A percentile compares a stretch with the other conserved stretches of the same genome.
Evolutionary conservation across 192 early-diverging fungal genomes (phyloP).

Genomic region (Coemansia reversa): DNA sequence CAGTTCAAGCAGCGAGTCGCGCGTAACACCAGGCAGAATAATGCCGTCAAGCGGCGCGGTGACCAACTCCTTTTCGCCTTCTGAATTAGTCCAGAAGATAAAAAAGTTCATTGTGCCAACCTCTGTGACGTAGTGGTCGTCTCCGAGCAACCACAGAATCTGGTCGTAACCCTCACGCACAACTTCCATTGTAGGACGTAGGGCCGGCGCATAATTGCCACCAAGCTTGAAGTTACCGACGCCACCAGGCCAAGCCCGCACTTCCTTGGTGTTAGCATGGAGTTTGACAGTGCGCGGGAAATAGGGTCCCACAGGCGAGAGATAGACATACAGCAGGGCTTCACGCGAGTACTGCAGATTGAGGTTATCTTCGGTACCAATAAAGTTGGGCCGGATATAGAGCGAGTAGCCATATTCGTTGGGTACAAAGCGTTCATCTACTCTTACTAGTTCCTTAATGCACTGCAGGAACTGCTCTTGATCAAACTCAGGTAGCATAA

Average conservation of each 20-base stretch:
- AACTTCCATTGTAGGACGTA: constrained; percentile 81
- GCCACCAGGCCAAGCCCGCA: constrained; percentile 95
- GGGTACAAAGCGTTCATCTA: constrained; percentile 87
- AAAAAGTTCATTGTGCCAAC: constrained; percentile 99
- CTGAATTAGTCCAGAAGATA: constrained; percentile 78
- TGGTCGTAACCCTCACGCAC: constrained; percentile 86
- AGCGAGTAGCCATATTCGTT: constrained; percentile 88
- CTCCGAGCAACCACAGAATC: constrained; percentile 95
- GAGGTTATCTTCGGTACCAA: constrained; percentile 83
- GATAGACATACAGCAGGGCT: constrained; percentile 87
- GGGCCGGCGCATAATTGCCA: constrained; percentile 58
- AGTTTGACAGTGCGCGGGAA: constrained; percentile 87
- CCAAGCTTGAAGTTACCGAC: constrained; percentile 94
- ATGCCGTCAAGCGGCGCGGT: constrained; percentile 94
- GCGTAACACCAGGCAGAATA: constrained; percentile 94
- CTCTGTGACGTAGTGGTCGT: constrained; percentile 85
- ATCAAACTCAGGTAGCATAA: constrained; percentile 86
- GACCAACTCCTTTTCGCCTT: constrained; percentile 82
- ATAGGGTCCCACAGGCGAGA: constrained; percentile 94
- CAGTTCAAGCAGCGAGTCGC: constrained; percentile 86
- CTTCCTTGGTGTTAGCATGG: constrained; percentile 78
- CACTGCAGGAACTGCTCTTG: constrained; percentile 77
- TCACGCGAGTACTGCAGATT: constrained; percentile 80
- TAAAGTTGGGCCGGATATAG: constrained; percentile 93
- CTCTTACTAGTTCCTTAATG: constrained; percentile 79